Percentiles rank a stretch among this genome's conserved stretches.
phyloP scores from a whole-genome alignment of 225 moss, liverwort and hornwort species.

The Marchantia polymorpha region DNA sequence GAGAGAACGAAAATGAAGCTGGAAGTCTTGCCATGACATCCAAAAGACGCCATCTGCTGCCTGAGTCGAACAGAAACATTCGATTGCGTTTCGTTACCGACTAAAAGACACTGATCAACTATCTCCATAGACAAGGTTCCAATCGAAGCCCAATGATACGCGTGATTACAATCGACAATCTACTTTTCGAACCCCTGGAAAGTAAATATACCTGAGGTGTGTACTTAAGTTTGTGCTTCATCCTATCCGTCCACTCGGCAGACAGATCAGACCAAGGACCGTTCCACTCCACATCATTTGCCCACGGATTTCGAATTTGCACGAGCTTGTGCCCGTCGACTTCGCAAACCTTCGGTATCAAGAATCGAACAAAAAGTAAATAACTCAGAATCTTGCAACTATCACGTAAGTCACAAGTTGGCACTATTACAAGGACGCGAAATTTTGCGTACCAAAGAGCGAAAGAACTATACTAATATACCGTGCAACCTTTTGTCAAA shows the following conservation, averaged over 20 bases:
- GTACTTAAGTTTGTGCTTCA: conserved; percentile 98
- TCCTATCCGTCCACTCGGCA: conserved; percentile 96
- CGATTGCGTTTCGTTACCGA: not conserved
- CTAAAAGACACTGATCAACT: not conserved
- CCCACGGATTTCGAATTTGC: conserved; percentile 99
- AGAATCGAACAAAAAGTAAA: not conserved
- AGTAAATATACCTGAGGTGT: conserved; percentile 74
- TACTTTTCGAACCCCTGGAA: not conserved
- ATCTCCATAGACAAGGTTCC: not conserved
- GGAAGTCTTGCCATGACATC: conserved; percentile 99
- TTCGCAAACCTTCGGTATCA: conserved; percentile 68
- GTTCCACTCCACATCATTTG: conserved; percentile 99
- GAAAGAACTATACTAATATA: not conserved
- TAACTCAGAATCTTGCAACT: not conserved
- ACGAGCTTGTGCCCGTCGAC: conserved; percentile 95
- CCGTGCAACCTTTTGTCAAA: not conserved
- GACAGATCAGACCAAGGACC: conserved; percentile 99
- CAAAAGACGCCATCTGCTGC: conserved; percentile 97
- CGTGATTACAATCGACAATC: not conserved
- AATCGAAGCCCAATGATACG: not conserved
- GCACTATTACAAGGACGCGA: not conserved
- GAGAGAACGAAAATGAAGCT: conserved; percentile 93
- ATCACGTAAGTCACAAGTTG: not conserved
- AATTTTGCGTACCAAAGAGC: not conserved
- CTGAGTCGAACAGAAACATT: conserved; percentile 31